Base-by-base conservation (phyloP, 2,329 filamentous ascomycete genomes). In the Peltaster fructicola region DNA sequence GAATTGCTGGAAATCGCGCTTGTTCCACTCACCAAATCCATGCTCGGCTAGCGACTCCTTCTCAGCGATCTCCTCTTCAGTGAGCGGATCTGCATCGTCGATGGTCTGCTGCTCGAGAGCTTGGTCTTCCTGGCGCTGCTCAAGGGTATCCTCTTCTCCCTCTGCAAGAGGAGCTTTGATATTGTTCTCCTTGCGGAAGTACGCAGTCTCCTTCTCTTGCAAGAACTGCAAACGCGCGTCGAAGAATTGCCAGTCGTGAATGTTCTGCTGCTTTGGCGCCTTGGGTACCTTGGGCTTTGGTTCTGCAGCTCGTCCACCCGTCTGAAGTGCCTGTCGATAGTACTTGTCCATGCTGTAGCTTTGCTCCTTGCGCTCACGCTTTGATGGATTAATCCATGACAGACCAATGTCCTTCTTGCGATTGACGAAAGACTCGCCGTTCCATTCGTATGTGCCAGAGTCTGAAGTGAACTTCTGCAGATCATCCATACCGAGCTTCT, bases 311-410 rank as follows among this genome's bases (percentile, higher is more conserved):
- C 73, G 67, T 17, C 74, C 70, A 51, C 81, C 72, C 26, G 79
- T 88, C 40, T 78, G 77, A 44, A 98, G 67, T 7, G 82, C 80
- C 42, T 90, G 74, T 37, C 85, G 76, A 56, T 95, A 98, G 56
- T 98, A 98, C 52, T 93, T 91, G 50, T 98, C 90, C 59, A 98
- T 92, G 1, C 85, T 93, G 50, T 98, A 98, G 4, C 81, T 82
- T 48, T 93, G 82, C 46, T 95, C 85, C 52, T 95, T 98, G 43
- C 88, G 79, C 56, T 98, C 90, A 52, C 88, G 84, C 62, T 98
- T 98, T 9, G 85, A 73, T 2, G 88, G 90, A 43, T 98, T 92
- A 57, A 98, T 98, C 90, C 90, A 98, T 44, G 63, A 84, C 36
- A 93, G 67, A 23, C 80, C 81, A 34, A 93, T 80, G 24, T 91